These are phyloP conservation scores for Aspergillus hortae DNA, from an alignment of 2,329 filamentous ascomycete genomes.

Conservation along the genomic window DNA sequence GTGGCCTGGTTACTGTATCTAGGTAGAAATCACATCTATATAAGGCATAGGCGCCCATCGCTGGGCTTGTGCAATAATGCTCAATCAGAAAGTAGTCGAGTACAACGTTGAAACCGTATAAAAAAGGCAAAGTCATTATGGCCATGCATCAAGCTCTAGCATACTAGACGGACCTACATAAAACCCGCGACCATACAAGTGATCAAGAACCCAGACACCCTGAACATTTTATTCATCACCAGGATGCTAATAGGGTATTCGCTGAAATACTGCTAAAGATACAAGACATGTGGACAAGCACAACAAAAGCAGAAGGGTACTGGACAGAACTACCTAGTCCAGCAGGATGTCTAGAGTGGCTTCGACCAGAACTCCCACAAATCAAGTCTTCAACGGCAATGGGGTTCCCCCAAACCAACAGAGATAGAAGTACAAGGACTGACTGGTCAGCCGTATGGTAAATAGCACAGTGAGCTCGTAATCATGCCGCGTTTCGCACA, in stretches of 20 bases:
- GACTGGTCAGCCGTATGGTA: slow-evolving; percentile 10
- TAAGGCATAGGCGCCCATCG: too few relatives aligned
- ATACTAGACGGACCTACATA: background rate
- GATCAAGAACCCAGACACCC: background rate
- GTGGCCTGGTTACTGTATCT: too few relatives aligned
- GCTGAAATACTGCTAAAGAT: slow-evolving; percentile 10
- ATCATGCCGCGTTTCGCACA: slow-evolving; percentile 19
- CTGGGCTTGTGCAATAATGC: too few relatives aligned
- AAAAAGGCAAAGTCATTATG: too few relatives aligned
- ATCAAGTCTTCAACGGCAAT: background rate
- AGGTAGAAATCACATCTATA: too few relatives aligned
- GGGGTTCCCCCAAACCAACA: slow-evolving; percentile 8
- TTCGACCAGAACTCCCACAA: slow-evolving; percentile 1
- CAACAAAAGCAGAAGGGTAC: background rate
- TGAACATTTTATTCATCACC: slow-evolving; percentile 14
- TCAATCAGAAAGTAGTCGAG: too few relatives aligned
- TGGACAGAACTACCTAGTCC: slow-evolving; percentile 5
- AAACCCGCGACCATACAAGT: background rate
- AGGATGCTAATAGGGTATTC: slow-evolving; percentile 19
- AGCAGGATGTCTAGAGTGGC: slow-evolving; percentile 1
- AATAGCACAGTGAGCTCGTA: slow-evolving; percentile 18
- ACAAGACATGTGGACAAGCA: slow-evolving; percentile 5
- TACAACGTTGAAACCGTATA: too few relatives aligned
- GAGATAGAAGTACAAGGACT: slow-evolving; percentile 19
- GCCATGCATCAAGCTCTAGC: too few relatives aligned